phyloP scores from a whole-genome alignment of 1,139 yeast species.

The Zygoascus meyerae region DNA sequence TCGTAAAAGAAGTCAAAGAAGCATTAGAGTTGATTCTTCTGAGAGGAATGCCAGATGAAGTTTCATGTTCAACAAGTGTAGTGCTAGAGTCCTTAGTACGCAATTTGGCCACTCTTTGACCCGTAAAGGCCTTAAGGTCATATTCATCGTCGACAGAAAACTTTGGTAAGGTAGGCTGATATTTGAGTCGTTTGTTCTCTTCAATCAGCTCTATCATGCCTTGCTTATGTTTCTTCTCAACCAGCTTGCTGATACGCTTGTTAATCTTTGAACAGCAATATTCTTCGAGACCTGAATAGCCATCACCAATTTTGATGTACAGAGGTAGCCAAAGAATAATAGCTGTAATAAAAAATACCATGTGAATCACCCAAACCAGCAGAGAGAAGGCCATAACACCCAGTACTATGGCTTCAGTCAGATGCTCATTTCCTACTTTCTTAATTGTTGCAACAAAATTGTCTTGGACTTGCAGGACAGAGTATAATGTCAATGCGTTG shows the following conservation, averaged over 20 bases:
- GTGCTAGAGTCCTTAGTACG: slow-evolving; percentile 3
- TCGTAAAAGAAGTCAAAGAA: slow-evolving; percentile 4
- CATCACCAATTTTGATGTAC: slow-evolving; percentile 40
- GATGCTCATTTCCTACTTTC: slow-evolving; percentile 53
- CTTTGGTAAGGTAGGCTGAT: slow-evolving; percentile 16
- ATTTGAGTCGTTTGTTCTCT: slow-evolving; percentile 18
- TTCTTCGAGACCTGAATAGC: slow-evolving; percentile 44
- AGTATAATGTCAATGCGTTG: slow-evolving; percentile 66
- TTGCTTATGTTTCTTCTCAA: slow-evolving; percentile 42
- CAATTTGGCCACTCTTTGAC: not conserved
- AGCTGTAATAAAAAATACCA: slow-evolving; percentile 55
- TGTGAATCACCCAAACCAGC: slow-evolving; percentile 67
- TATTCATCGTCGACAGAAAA: slow-evolving; percentile 11
- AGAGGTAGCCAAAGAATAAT: slow-evolving; percentile 52
- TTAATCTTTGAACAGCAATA: slow-evolving; percentile 56
- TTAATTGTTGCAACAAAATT: slow-evolving; percentile 51
- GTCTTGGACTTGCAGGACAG: slow-evolving; percentile 42
- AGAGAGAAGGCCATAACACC: slow-evolving; percentile 74
- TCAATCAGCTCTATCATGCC: slow-evolving; percentile 25
- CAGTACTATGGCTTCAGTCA: slow-evolving; percentile 61
- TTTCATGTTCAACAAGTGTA: slow-evolving; percentile 7
- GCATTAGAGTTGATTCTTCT: not conserved
- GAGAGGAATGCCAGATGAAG: slow-evolving; percentile 2
- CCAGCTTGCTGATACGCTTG: slow-evolving; percentile 47
- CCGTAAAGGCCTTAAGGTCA: not conserved